Evolutionary conservation across 495 filamentous ascomycete genomes (phyloP).

Genomic region (Neurospora sp.): DNA sequence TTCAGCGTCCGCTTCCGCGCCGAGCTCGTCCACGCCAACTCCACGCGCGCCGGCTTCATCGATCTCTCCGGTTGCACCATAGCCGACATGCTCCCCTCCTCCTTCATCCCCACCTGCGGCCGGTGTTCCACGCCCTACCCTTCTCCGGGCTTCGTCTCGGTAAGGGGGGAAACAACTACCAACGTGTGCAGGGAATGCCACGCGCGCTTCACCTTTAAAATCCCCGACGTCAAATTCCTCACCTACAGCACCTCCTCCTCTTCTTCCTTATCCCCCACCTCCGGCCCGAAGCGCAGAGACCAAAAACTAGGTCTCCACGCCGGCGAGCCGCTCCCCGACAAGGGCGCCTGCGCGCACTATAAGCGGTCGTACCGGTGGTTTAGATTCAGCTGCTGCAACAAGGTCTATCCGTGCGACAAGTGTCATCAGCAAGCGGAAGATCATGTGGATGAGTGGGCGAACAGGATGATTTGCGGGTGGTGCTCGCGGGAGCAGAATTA

Average conservation of each 20-base stretch:
- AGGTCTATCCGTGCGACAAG: constrained; percentile 68
- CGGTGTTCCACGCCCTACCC: constrained; percentile 56
- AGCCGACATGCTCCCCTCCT: constrained; percentile 67
- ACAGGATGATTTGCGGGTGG: constrained; percentile 80
- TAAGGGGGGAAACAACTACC: constrained; percentile 65
- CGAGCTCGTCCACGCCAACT: constrained; percentile 68
- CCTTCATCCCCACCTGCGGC: constrained; percentile 73
- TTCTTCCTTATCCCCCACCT: constrained; percentile 18
- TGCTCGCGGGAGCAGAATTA: constrained; percentile 81
- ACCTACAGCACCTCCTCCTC: constrained; percentile 44
- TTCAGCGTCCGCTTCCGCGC: constrained; percentile 61
- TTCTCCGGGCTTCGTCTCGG: constrained; percentile 55
- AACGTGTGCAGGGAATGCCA: constrained; percentile 79
- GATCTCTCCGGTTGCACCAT: constrained; percentile 72
- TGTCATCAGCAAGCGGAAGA: constrained; percentile 28
- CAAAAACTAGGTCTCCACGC: constrained; percentile 71
- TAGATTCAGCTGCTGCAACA: constrained; percentile 49
- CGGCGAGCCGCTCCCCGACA: constrained; percentile 66
- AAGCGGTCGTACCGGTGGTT: constrained; percentile 79
- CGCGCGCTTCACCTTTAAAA: constrained; percentile 69
- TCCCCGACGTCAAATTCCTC: constrained; percentile 76
- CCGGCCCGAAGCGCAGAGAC: constrained; percentile 46
- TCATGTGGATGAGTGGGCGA: constrained; percentile 70
- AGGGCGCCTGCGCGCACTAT: constrained; percentile 73
- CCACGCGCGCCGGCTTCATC: constrained; percentile 70